Base-by-base conservation (phyloP, 176 grass and related monocot genomes). In the Elymus sibiricus region DNA sequence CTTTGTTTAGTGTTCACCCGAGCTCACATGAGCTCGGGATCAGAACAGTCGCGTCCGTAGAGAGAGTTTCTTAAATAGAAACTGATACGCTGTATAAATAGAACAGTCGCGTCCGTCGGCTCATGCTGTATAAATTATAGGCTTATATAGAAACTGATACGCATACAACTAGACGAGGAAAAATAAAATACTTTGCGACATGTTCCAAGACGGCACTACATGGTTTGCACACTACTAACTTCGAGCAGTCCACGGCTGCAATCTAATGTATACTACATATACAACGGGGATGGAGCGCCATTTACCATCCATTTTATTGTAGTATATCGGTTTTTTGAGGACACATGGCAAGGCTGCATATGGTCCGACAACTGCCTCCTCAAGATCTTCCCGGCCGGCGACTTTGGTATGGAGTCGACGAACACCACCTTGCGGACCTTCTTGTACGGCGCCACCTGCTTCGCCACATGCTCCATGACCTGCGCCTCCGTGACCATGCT, bases 381-480 rank as follows among this genome's bases (percentile, higher is more conserved):
- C 76, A 92, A 69, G 37, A 95, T 92, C 87, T 98, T 95, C 7
- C 95, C 93, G 21, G 91, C 6, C 3, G 89, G 87, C 1, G 93
- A 98, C 84, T 83, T 93, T 32, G 93, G 95, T 81, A 98, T 90
- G 29, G 81, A 83, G 22, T 90, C 79, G 5, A 93, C 83, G 47
- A 95, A 95, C 11, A 88, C 17, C 22, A 93, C 83, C 46, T 85
- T 95, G 11, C 85, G 85, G 53, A 95, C 90, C 80, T 87, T 98
- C 68, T 95, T 98, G 75, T 95, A 98, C 0, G 93, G 93, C 6
- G 93, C 93, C 6, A 98, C 95, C 86, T 85, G 77, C 63, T 92
- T 87, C 0, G 89, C 91, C 1, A 95, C 93, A 26, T 88, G 84
- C 39, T 95, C 78, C 66, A 98, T 98, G 8, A 98, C 60, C 76